phyloP scores from a whole-genome alignment of 768 basidiomycete genomes.

The Mycena amicta region DNA sequence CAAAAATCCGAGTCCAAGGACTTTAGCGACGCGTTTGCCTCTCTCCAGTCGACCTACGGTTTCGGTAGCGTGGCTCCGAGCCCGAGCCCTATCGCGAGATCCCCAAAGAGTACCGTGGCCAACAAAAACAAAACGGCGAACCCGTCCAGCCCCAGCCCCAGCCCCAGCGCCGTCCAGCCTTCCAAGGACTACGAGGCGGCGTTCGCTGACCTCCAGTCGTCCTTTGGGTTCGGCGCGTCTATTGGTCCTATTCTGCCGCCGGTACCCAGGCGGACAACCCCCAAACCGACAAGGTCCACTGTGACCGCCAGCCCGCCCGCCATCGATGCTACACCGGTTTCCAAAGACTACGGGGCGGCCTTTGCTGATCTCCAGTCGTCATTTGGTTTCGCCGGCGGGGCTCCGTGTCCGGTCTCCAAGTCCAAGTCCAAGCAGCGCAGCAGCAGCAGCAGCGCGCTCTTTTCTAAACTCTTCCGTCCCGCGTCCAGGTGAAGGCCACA shows the following conservation, averaged over 20 bases:
- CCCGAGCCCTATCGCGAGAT: slow-evolving; percentile 12
- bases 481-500: neutral
- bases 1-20: neutral
- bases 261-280: too few relatives aligned
- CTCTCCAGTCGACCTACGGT: neutral
- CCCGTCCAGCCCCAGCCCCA: too few relatives aligned
- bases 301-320: too few relatives aligned
- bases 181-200: slow-evolving; percentile 4
- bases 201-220: slow-evolving; percentile 13
- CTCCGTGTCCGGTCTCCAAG: slow-evolving; percentile 2
- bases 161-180: neutral
- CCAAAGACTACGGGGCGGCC: slow-evolving; percentile 4
- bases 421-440: neutral
- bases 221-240: slow-evolving; percentile 7
- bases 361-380: slow-evolving; percentile 13
- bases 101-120: neutral
- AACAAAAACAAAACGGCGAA: too few relatives aligned
- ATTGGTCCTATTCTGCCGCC: too few relatives aligned
- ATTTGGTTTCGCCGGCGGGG: slow-evolving; percentile 6
- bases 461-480: neutral
- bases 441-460: neutral
- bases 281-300: too few relatives aligned
- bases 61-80: neutral
- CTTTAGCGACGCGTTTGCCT: neutral
- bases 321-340: neutral